These are phyloP conservation scores for Candida easanensis DNA, from an alignment of 805 yeast genomes.

Conservation along the genomic window DNA sequence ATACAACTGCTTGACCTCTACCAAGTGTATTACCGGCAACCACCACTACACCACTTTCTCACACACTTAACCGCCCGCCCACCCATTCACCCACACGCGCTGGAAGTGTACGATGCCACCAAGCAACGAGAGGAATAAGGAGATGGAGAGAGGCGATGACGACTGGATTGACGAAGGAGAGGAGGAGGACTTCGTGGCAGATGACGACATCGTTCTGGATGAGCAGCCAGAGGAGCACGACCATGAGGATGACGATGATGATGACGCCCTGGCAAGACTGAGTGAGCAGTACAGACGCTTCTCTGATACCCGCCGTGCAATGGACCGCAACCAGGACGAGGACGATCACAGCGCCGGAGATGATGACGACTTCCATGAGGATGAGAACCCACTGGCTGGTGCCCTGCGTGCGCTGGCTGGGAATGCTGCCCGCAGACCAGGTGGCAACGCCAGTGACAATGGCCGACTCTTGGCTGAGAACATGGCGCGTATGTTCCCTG, in stretches of 20 bases:
- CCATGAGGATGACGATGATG: slow-evolving; percentile 29
- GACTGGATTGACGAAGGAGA: slow-evolving; percentile 9
- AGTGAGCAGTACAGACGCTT: slow-evolving; percentile 38
- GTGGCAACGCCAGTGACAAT: slow-evolving; percentile 19
- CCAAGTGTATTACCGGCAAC: not conserved
- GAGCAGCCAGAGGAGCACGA: slow-evolving; percentile 25
- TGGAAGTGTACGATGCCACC: not conserved
- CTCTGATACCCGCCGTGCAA: slow-evolving; percentile 25
- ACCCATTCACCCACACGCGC: not conserved
- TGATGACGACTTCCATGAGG: slow-evolving; percentile 21
- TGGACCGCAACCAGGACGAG: slow-evolving; percentile 14
- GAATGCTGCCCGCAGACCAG: slow-evolving; percentile 15
- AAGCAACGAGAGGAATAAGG: not conserved
- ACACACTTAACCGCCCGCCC: no score
- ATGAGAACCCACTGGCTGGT: slow-evolving; percentile 26
- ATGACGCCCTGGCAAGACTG: slow-evolving; percentile 34
- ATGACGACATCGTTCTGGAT: slow-evolving; percentile 18
- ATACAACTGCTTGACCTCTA: not conserved
- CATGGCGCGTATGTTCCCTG: slow-evolving; percentile 38
- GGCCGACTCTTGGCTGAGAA: slow-evolving; percentile 21
- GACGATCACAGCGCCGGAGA: slow-evolving; percentile 28
- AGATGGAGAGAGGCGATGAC: not conserved
- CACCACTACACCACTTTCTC: no score
- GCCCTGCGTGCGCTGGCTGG: slow-evolving; percentile 27
- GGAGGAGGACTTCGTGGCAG: slow-evolving; percentile 7